These are phyloP conservation scores for Cryphonectria carpinicola DNA, from an alignment of 2,329 filamentous ascomycete species.

Conservation along the genomic window DNA sequence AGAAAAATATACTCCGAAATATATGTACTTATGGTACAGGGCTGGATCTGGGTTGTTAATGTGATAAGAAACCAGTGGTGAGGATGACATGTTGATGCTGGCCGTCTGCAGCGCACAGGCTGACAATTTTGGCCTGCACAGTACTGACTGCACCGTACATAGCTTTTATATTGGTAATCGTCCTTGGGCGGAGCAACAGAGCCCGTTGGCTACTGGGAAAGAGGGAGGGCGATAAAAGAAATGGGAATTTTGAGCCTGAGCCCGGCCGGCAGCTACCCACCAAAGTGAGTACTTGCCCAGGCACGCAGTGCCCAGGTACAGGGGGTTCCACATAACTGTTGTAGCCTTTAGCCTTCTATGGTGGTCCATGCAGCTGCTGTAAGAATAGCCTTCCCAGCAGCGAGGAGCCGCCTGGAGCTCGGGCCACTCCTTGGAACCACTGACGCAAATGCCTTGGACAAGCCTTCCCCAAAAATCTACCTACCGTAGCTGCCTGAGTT, in stretches of 20 bases:
- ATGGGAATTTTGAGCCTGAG: not conserved
- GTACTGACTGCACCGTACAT: not conserved
- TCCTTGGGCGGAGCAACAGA: not conserved
- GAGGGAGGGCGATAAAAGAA: too few relatives aligned
- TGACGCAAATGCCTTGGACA: slow-evolving; percentile 15
- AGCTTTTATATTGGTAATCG: not conserved
- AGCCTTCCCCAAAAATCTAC: slow-evolving; percentile 10
- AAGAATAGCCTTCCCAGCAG: slow-evolving; percentile 7
- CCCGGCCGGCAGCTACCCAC: not conserved
- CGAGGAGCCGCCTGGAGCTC: not conserved
- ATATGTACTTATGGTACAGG: not conserved
- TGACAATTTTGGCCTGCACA: not conserved
- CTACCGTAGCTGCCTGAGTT: slow-evolving; percentile 9
- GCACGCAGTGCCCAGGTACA: not conserved
- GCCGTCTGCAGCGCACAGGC: not conserved
- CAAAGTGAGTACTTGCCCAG: not conserved
- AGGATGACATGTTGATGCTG: not conserved
- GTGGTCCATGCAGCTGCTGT: not conserved
- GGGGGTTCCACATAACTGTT: not conserved
- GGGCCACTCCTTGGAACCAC: slow-evolving; percentile 9
- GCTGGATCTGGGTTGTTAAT: not conserved
- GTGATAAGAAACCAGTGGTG: not conserved
- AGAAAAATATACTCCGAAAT: not conserved
- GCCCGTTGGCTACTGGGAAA: not conserved
- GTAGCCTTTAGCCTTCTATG: not conserved